Evolutionary conservation across 2,329 filamentous ascomycete species (phyloP), one percentile per base, ranked within the genome.

Genomic region (Stemphylium beticola): DNA sequence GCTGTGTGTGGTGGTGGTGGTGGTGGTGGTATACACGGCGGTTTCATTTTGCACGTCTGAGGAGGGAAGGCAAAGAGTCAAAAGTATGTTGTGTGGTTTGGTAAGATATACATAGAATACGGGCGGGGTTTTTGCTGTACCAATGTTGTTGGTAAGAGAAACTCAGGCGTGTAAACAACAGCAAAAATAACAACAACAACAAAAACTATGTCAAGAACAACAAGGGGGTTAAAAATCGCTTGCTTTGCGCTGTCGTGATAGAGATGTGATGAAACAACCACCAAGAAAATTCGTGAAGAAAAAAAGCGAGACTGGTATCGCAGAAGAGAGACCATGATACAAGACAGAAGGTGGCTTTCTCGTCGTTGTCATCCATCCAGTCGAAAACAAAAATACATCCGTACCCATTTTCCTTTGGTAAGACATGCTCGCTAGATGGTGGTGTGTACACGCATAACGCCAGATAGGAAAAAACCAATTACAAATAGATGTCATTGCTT

Each of bases 261-360:
- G 44, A 39, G 10, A 31, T 42, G 14, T 38, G 32, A 49, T 64
- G 60, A 69, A 66, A 68, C 56, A 66, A 59, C 65, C 66, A 58
- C 61, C 60, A 56, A 42, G 55, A 55, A 32, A 10, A 31, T 43
- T 33, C 31, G 48, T 58, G 34, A 49, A 58, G 22, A 60, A 60
- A 24, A 51, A n/a, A 62, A 50, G 52, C 58, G 54, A 47, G 49
- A 56, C 51, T 58, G 57, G 53, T 46, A 57, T 50, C 51, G 42
- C 45, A 49, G 31, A 34, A 45, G 22, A 17, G 45, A 11, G 11
- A 26, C 29, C 29, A 33, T 48, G 45, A 49, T 52, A 43, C 40
- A 57, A 26, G 40, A 49, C 29, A 33, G 24, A 36, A 15, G 18
- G 9, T 10, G 6, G n/a, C 2, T 17, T 15, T 20, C 24, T 37